Base-by-base conservation (phyloP, 1,284 basidiomycete species). In the Ceratobasidium sp. region DNA sequence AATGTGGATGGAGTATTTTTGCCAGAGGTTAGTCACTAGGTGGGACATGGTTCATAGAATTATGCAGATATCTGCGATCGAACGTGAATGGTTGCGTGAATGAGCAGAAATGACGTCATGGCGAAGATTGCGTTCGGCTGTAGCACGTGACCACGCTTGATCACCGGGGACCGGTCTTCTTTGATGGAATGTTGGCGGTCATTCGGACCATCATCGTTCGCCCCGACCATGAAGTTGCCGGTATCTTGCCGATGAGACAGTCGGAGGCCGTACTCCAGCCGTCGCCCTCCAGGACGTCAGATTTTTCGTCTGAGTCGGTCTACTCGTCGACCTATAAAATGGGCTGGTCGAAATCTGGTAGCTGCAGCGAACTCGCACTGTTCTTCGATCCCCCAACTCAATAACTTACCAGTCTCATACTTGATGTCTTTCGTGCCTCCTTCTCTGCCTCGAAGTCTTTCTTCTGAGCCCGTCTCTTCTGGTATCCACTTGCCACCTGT, bases 1-100 rank as follows among this genome's bases (percentile, higher is more conserved):
- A 36, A n/a, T 76, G 75, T 41, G 74, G 54, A 29, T 72, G 63
- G 45, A 72, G 44, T 27, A 76, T 76, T 50, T 76, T 72, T 76
- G 36, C 31, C n/a, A 17, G 15, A 62, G 24, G 29, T 56, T 22
- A 50, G 27, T 31, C n/a, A 7, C 33, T 19, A 14, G 17, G 1
- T 24, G 41, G 9, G 24, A 51, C 31, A 17, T 41, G 15, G 22
- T 14, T 27, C 8, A 17, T 47, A 44, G 33, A 19, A 14, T 54
- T 41, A 4, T 11, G 15, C 24, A 47, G 45, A 19, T 64, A 76
- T 72, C 75, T 44, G 59, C 73, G 57, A 27, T 74, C 64, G 24
- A 76, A 62, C 22, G 63, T 69, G 48, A 76, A 76, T 27, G 75
- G 75, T 31, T 76, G 75, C 47, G 31, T 76, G 64, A 9, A 65